Percentiles rank a stretch among this genome's conserved stretches.
phyloP scores from a whole-genome alignment of 2,329 filamentous ascomycete species.

The Periconia sp. region DNA sequence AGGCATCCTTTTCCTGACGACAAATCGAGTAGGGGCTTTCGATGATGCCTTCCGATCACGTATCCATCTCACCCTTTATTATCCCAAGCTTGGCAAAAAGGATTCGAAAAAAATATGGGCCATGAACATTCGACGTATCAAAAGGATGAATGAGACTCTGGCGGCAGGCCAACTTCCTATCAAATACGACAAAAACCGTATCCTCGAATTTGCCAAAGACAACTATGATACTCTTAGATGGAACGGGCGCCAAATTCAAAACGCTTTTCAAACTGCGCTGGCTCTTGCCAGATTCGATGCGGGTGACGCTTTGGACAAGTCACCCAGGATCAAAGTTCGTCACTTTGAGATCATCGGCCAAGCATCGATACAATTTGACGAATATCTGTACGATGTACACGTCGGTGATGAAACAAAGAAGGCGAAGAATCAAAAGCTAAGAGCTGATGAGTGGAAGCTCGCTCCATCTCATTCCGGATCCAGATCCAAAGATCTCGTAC shows the following conservation, averaged over 20 bases:
- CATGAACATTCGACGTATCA: not conserved
- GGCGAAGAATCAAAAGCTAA: not conserved
- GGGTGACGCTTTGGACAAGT: not conserved
- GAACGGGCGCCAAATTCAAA: slow-evolving; percentile 15
- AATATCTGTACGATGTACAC: slow-evolving; percentile 2
- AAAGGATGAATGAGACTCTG: not conserved
- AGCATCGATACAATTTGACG: slow-evolving; percentile 1
- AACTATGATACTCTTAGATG: slow-evolving; percentile 1
- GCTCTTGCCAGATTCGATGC: slow-evolving; percentile 15
- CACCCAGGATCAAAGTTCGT: not conserved
- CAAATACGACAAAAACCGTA: not conserved
- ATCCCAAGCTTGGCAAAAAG: slow-evolving; percentile 17
- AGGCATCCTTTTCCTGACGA: slow-evolving; percentile 35
- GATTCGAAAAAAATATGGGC: not conserved
- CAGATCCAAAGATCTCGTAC: not conserved
- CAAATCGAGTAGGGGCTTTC: slow-evolving; percentile 26
- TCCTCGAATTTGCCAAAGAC: not conserved
- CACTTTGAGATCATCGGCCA: slow-evolving; percentile 2
- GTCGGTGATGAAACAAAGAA: slow-evolving; percentile 2
- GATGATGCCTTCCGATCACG: slow-evolving; percentile 38
- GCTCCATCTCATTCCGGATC: not conserved
- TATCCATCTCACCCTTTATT: slow-evolving; percentile 48
- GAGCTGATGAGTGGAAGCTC: not conserved
- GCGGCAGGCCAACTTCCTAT: not conserved
- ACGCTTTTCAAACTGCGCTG: slow-evolving; percentile 16